These are phyloP conservation scores for Diaporthe australafricana DNA, from an alignment of 2,329 filamentous ascomycete species.

Conservation along the genomic window DNA sequence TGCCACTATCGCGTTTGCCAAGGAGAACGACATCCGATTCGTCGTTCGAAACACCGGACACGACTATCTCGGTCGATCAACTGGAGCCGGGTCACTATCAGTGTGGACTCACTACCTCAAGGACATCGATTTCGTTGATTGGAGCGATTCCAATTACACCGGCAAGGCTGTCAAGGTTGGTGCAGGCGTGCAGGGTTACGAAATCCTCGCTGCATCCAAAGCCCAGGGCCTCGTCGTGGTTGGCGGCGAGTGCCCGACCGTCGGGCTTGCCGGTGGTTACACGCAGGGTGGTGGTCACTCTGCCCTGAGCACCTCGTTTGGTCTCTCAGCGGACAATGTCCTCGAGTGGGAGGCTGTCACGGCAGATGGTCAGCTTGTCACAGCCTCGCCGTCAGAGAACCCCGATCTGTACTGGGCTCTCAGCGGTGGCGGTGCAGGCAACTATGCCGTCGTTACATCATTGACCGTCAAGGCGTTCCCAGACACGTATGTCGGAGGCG, in stretches of 20 bases:
- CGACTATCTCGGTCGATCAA: constrained; percentile 57
- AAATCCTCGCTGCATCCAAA: constrained; percentile 61
- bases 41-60: constrained; percentile 59
- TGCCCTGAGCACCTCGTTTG: constrained; percentile 59
- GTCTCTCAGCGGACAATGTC: constrained; percentile 62
- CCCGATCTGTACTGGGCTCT: constrained; percentile 62
- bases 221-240: constrained; percentile 52
- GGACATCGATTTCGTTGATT: constrained; percentile 9
- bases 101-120: constrained; percentile 50
- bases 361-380: constrained; percentile 54
- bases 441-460: constrained; percentile 49
- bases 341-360: constrained; percentile 60
- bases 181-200: constrained; percentile 63
- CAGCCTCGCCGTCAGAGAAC: constrained; percentile 53
- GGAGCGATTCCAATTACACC: constrained; percentile 44
- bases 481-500: constrained; percentile 39
- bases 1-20: constrained; percentile 17
- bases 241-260: constrained; percentile 47
- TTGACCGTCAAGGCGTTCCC: constrained; percentile 41
- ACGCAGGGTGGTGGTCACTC: constrained; percentile 66
- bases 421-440: constrained; percentile 55
- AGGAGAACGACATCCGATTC: constrained; percentile 50
- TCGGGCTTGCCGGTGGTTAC: constrained; percentile 61
- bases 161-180: constrained; percentile 67
- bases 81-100: constrained; percentile 56